Conservation (phyloP, 192 early-diverging fungal species). For the Mortierella alpina region DNA sequence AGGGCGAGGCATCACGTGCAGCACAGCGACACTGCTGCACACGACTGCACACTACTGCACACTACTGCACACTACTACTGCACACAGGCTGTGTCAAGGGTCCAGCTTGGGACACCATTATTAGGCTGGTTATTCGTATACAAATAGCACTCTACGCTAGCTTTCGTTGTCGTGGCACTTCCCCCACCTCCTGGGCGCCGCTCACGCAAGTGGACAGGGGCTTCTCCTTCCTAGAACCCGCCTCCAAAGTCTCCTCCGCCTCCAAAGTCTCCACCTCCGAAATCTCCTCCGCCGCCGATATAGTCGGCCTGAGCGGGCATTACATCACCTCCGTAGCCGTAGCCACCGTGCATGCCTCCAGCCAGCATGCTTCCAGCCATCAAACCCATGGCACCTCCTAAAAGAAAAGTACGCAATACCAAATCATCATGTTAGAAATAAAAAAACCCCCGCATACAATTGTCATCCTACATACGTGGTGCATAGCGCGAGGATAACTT, state of each 20-base stretch:
- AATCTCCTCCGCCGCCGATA: slow-evolving; percentile 4
- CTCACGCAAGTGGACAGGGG: too few relatives aligned
- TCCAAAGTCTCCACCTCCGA: slow-evolving; percentile 21
- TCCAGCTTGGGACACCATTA: too few relatives aligned
- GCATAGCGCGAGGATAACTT: neutral
- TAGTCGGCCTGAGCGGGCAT: slow-evolving; percentile 3
- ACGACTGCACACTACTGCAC: too few relatives aligned
- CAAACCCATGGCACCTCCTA: slow-evolving; percentile 45
- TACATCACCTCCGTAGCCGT: slow-evolving; percentile 15
- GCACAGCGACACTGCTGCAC: too few relatives aligned
- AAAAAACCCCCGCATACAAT: neutral
- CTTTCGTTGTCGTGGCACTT: too few relatives aligned
- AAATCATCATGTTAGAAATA: neutral
- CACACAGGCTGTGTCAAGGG: too few relatives aligned
- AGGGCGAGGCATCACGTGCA: too few relatives aligned
- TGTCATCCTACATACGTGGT: neutral
- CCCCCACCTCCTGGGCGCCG: too few relatives aligned
- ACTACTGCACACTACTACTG: too few relatives aligned
- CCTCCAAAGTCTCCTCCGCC: slow-evolving; percentile 41
- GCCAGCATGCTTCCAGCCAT: slow-evolving; percentile 30
- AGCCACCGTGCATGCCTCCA: slow-evolving; percentile 18
- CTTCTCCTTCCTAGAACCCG: slow-evolving; percentile 3
- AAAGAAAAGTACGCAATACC: neutral
- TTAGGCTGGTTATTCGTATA: too few relatives aligned
- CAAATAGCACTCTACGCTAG: too few relatives aligned